phyloP scores from a whole-genome alignment of 1,284 basidiomycete genomes.

The Amylostereum areolatum region DNA sequence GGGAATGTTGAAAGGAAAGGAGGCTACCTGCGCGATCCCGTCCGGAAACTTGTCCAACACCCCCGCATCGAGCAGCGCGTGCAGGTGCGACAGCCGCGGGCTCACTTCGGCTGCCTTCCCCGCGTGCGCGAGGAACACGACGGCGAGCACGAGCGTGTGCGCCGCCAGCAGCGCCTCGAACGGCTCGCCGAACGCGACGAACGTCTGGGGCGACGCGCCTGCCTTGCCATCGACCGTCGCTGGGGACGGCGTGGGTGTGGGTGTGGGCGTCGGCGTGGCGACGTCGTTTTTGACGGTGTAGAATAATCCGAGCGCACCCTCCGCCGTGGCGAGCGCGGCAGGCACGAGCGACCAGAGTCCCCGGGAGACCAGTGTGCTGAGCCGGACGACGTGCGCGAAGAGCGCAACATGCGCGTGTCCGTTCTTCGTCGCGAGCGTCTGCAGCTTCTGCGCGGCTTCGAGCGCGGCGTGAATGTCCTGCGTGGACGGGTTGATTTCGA shows the following conservation, averaged over 20 bases:
- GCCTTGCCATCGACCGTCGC: constrained; percentile 2
- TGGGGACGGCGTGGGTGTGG: neutral
- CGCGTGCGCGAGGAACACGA: constrained; percentile 52
- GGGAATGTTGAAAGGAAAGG: constrained; percentile 6
- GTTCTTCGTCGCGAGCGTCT: constrained; percentile 31
- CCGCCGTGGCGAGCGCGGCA: constrained; percentile 37
- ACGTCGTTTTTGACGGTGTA: constrained; percentile 16
- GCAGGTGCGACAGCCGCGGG: constrained; percentile 46
- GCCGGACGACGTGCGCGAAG: constrained; percentile 42
- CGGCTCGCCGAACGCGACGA: constrained; percentile 27
- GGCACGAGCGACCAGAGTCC: constrained; percentile 46
- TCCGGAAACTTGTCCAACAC: constrained; percentile 39
- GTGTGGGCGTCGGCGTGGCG: too few species aligned
- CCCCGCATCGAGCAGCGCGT: constrained; percentile 56
- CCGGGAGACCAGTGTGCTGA: constrained; percentile 45
- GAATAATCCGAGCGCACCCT: constrained; percentile 37
- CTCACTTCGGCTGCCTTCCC: constrained; percentile 41
- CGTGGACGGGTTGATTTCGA: constrained; percentile 17
- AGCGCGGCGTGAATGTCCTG: constrained; percentile 37
- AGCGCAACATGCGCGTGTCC: constrained; percentile 39
- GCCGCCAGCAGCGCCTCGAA: constrained; percentile 41
- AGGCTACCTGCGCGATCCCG: constrained; percentile 44
- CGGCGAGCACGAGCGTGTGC: constrained; percentile 50
- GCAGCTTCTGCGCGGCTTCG: constrained; percentile 35
- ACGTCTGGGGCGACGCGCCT: constrained; percentile 17